phyloP scores from a whole-genome alignment of 1,139 yeast species.

The Saccharomyces hybrid region DNA sequence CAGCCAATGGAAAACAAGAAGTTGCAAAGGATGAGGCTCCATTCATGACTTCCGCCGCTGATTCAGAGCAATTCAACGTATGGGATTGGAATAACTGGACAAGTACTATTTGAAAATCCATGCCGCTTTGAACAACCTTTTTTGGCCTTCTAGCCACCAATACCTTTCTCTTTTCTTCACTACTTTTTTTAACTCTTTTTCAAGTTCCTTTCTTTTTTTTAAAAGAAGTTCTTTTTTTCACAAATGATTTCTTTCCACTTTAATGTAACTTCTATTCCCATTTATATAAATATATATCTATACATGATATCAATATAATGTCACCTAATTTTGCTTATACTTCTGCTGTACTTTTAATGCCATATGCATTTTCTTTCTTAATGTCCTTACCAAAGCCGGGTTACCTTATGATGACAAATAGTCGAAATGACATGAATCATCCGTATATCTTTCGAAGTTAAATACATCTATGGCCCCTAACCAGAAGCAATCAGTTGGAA shows the following conservation, averaged over 20 bases:
- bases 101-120: constrained; percentile 1
- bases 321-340: not conserved
- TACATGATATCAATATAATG: not conserved
- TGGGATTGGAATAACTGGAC: constrained; percentile 33
- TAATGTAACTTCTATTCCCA: not conserved
- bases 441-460: not conserved
- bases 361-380: not conserved
- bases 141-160: not conserved
- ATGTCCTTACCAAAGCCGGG: not conserved
- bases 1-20: not conserved
- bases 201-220: not conserved
- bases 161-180: not conserved
- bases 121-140: not conserved
- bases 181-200: constrained; percentile 2
- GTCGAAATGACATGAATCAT: not conserved
- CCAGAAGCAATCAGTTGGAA: not conserved
- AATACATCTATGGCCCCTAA: not conserved
- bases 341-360: not conserved
- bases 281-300: not conserved
- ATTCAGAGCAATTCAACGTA: constrained; percentile 11
- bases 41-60: constrained; percentile 33
- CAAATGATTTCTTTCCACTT: not conserved
- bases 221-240: not conserved
- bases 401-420: not conserved
- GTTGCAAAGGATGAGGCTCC: constrained; percentile 1